A percentile compares a stretch with the other conserved stretches of the same genome.
Conservation (phyloP, 148 eudicot genomes). For the Dysphania ambrosioides region DNA sequence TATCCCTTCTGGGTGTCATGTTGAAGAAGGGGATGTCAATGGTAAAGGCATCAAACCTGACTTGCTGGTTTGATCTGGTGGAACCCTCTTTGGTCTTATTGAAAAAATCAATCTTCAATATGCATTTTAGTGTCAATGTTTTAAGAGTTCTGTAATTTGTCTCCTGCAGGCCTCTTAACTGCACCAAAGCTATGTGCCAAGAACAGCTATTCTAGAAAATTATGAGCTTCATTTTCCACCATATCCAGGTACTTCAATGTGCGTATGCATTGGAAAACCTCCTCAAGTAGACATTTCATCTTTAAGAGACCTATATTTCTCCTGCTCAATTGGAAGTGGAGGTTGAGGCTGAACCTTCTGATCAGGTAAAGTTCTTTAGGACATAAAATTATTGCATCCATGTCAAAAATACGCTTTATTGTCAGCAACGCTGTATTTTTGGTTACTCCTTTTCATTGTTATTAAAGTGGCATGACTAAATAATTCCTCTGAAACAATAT, state of each 20-base stretch:
- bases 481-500: neutral
- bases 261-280: conserved; percentile 90
- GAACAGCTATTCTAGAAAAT: conserved; percentile 62
- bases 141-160: conserved; percentile 21
- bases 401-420: neutral
- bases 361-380: conserved; percentile 51
- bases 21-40: conserved; percentile 80
- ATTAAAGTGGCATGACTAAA: neutral
- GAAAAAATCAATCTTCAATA: neutral
- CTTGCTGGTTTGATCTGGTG: conserved; percentile 78
- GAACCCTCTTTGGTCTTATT: conserved; percentile 28
- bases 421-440: neutral
- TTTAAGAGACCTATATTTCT: conserved; percentile 84
- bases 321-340: conserved; percentile 77
- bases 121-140: neutral
- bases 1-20: conserved; percentile 99
- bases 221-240: conserved; percentile 82
- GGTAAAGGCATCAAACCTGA: conserved; percentile 85
- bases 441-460: conserved; percentile 1
- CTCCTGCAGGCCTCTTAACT: conserved; percentile 80
- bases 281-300: conserved; percentile 80
- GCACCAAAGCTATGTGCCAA: conserved; percentile 92
- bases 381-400: neutral
- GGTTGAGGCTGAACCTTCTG: conserved; percentile 70
- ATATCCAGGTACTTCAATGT: conserved; percentile 93